Percentiles rank a stretch among this genome's conserved stretches.
phyloP scores from a whole-genome alignment of 768 basidiomycete genomes.

The Suillus tomentosus region DNA sequence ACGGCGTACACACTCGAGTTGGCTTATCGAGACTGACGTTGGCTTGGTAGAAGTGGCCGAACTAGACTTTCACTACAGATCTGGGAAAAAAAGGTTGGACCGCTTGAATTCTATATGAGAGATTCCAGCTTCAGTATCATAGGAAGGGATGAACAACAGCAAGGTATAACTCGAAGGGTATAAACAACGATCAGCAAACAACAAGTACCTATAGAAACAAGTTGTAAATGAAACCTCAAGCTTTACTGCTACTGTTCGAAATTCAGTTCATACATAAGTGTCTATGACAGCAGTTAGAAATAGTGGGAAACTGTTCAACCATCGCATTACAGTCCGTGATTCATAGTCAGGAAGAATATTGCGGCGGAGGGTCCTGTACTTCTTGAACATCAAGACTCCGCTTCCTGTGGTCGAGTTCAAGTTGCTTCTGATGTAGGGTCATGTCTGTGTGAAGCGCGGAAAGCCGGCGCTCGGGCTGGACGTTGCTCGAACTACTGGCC shows the following conservation, averaged over 20 bases:
- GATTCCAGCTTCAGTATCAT: background rate
- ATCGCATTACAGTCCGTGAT: background rate
- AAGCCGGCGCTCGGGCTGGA: slow-evolving; percentile 3
- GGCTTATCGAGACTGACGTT: background rate
- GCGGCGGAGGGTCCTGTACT: slow-evolving; percentile 16
- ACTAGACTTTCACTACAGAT: background rate
- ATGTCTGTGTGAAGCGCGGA: slow-evolving; percentile 16
- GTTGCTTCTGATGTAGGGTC: slow-evolving; percentile 15
- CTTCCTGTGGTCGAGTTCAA: slow-evolving; percentile 14
- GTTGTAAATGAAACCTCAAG: background rate
- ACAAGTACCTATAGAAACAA: background rate
- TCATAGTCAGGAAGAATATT: slow-evolving; percentile 8
- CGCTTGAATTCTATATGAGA: background rate
- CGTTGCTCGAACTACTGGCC: slow-evolving; percentile 50
- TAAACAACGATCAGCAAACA: background rate
- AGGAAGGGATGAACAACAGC: background rate
- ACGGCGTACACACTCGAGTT: background rate
- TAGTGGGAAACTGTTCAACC: no score
- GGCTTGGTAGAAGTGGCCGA: background rate
- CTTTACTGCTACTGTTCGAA: background rate
- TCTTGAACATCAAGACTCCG: slow-evolving; percentile 14
- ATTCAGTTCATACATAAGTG: background rate
- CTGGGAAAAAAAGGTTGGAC: background rate
- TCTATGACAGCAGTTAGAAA: background rate
- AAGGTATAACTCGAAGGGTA: background rate